Evolutionary conservation across 768 basidiomycete genomes (phyloP).

Genomic region (Boletellus emodensis): DNA sequence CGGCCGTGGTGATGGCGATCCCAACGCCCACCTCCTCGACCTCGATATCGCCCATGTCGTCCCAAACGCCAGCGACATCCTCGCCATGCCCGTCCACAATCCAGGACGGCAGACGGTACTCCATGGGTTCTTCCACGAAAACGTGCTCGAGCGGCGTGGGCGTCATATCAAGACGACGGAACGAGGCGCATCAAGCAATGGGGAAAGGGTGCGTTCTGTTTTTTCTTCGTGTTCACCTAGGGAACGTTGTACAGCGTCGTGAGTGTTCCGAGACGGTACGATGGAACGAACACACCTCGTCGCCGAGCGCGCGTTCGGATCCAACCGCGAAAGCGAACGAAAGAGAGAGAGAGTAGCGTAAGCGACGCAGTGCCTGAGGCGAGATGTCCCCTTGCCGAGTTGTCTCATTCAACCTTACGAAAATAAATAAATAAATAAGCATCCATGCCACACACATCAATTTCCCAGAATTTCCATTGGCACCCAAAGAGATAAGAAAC

Average conservation of each 20-base stretch:
- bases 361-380: no score
- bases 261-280: no score
- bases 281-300: no score
- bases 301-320: no score
- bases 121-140: constrained; percentile 12
- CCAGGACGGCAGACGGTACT: constrained; percentile 1
- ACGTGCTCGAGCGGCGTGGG: constrained; percentile 17
- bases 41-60: neutral
- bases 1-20: constrained; percentile 11
- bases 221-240: no score
- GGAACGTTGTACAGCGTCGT: no score
- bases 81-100: neutral
- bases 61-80: no score
- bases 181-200: neutral
- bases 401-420: neutral
- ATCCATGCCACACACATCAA: neutral
- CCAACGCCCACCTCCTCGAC: constrained; percentile 9
- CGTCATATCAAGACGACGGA: constrained; percentile 20
- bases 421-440: neutral
- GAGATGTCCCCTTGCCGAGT: neutral
- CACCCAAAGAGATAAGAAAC: neutral
- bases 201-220: no score
- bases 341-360: no score
- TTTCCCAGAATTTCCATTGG: neutral
- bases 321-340: no score